Conservation (phyloP, 2,329 filamentous ascomycete genomes). For the Penicillium psychrosexuale region DNA sequence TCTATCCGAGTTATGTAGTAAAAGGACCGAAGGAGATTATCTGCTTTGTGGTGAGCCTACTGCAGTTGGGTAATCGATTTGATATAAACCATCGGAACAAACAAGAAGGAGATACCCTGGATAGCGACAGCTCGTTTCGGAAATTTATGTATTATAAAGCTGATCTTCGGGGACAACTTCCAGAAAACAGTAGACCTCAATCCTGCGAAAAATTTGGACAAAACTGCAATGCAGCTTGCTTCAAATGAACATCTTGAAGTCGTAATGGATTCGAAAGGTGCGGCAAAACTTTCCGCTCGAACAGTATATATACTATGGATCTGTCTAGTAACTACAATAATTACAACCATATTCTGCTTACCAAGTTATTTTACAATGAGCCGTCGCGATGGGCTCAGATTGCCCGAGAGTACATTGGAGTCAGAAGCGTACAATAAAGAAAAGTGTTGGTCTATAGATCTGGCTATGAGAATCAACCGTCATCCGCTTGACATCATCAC, state of each 20-base stretch:
- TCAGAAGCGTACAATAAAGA: not conserved
- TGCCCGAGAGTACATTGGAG: not conserved
- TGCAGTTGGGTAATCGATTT: not conserved
- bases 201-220: not conserved
- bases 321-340: not conserved
- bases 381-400: not conserved
- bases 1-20: not conserved
- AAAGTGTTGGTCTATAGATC: not conserved
- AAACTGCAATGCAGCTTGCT: not conserved
- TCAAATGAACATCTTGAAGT: not conserved
- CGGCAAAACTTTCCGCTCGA: not conserved
- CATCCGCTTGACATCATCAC: not conserved
- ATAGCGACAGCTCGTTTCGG: not conserved
- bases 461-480: not conserved
- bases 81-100: not conserved
- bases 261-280: not conserved
- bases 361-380: not conserved
- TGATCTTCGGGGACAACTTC: not conserved
- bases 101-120: not conserved
- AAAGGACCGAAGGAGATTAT: too few species aligned
- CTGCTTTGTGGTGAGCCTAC: not conserved
- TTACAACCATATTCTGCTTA: not conserved
- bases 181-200: not conserved
- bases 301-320: not conserved
- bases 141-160: not conserved